Base-by-base conservation (phyloP, 805 yeast genomes). In the Ogataea henricii region DNA sequence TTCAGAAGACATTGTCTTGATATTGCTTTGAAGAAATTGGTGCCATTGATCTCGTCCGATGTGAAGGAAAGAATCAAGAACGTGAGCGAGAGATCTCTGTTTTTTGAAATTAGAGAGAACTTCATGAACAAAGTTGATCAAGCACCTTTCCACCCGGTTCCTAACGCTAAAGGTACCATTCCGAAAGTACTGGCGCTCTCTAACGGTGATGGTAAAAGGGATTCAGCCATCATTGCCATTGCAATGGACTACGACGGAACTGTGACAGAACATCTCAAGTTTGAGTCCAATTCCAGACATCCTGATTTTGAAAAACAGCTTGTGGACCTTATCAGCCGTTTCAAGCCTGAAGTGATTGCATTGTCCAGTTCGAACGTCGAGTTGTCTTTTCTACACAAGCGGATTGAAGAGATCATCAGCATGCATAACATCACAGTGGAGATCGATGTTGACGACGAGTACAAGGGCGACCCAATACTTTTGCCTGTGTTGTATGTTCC, bases 81-180 rank as follows among this genome's bases (percentile, higher is more conserved):
- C 48, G 84, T 78, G 47, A 87, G 96, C 69, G 87, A 87, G 64
- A 77, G 87, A 47, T 63, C 81, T 36, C 74, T 94, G 38, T 83
- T 83, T 43, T 77, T 74, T 48, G 83, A 84, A 49, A 81, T 92
- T 29, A 83, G 98, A 56, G 76, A 78, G 36, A 72, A 78, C 23
- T 86, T 92, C 60, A 72, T 81, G 64, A 74, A 78, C 18, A 85
- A 83, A 59, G 75, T 94, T 29, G 94, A 92, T 64, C 98, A 91
- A 71, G 96, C 98, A 2, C 97, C 99, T 26, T 91, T 73, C 67
- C 83, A 87, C 56, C 96, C 98, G 5, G 76, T 79, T 39, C 85
- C 87, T 4, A 85, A 77, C 55, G 87, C 81, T 37, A 76, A 79
- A 49, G 96, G 97, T 38, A 87, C 96, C 4, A 76, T 82, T 45